These are phyloP conservation scores for Aegilops sharonensis DNA, from an alignment of 176 grass and related monocot species.

Conservation along the genomic window DNA sequence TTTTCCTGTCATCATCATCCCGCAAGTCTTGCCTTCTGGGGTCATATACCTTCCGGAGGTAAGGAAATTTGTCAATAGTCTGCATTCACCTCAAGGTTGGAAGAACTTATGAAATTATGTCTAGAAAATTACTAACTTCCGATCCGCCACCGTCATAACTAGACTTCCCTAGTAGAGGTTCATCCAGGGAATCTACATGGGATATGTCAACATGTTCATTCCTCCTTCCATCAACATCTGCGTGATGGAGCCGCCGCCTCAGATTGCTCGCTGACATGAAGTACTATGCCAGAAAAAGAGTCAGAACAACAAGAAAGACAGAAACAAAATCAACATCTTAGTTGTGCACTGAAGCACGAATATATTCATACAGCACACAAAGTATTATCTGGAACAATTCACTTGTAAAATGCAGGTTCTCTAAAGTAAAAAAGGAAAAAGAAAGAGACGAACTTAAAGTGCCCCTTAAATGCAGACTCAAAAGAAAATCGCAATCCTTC, in stretches of 20 bases:
- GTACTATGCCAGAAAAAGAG: not conserved
- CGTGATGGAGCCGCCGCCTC: conserved; percentile 73
- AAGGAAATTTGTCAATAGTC: not conserved
- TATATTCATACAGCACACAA: not conserved
- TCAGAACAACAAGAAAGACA: not conserved
- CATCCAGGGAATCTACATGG: conserved; percentile 48
- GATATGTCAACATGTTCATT: conserved; percentile 63
- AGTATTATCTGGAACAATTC: not conserved
- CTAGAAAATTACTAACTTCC: conserved; percentile 19
- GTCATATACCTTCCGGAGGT: conserved; percentile 48
- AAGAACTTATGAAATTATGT: not conserved
- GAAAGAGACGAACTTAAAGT: not conserved
- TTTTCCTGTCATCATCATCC: conserved; percentile 70
- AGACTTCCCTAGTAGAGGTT: conserved; percentile 62
- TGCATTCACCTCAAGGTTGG: not conserved
- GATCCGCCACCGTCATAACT: conserved; percentile 21
- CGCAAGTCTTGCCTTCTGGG: conserved; percentile 49
- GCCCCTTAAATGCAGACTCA: not conserved
- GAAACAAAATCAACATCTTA: not conserved
- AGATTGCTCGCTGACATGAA: conserved; percentile 64
- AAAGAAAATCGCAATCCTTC: not conserved
- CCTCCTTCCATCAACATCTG: conserved; percentile 65
- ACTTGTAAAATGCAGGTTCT: not conserved
- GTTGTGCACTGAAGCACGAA: not conserved
- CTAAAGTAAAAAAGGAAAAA: not conserved